Conservation (phyloP, 1,284 basidiomycete genomes). For the Rhodotorula sp. region DNA sequence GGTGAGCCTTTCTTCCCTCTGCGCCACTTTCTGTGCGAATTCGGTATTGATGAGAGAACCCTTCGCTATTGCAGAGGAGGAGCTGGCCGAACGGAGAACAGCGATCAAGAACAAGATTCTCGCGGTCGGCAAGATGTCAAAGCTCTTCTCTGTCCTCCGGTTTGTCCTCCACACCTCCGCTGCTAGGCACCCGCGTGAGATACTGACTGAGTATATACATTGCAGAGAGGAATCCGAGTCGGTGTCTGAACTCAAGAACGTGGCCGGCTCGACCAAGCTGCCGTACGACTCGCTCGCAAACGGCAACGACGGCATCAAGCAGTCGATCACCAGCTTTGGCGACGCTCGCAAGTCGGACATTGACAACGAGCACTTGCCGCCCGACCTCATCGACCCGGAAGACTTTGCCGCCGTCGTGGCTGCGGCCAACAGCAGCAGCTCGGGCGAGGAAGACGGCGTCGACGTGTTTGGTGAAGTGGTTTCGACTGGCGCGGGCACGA, state of each 20-base stretch:
- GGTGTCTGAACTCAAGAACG: conserved; percentile 92
- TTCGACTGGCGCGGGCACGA: conserved; percentile 17
- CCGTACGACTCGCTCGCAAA: conserved; percentile 84
- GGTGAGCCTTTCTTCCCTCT: conserved; percentile 10
- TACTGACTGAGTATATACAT: neutral
- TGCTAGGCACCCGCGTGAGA: conserved; percentile 8
- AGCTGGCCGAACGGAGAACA: conserved; percentile 71
- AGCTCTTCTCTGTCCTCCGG: conserved; percentile 94
- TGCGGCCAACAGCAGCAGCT: conserved; percentile 4
- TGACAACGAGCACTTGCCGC: conserved; percentile 95
- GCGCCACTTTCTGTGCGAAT: too few species aligned
- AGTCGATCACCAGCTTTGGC: conserved; percentile 89
- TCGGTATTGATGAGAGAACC: too few species aligned
- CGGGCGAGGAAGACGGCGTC: conserved; percentile 47
- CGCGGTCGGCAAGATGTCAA: conserved; percentile 92
- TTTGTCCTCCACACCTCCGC: conserved; percentile 52
- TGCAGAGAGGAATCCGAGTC: conserved; percentile 93
- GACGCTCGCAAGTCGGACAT: conserved; percentile 98
- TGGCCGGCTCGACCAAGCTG: conserved; percentile 72
- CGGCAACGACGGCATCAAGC: conserved; percentile 93
- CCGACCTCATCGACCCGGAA: conserved; percentile 87
- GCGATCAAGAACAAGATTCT: conserved; percentile 98
- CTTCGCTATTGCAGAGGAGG: conserved; percentile 51
- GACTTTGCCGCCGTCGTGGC: conserved; percentile 57
- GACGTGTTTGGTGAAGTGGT: conserved; percentile 43